These are phyloP conservation scores for Cercis canadensis DNA, from an alignment of 306 rosid genomes.

Conservation along the genomic window DNA sequence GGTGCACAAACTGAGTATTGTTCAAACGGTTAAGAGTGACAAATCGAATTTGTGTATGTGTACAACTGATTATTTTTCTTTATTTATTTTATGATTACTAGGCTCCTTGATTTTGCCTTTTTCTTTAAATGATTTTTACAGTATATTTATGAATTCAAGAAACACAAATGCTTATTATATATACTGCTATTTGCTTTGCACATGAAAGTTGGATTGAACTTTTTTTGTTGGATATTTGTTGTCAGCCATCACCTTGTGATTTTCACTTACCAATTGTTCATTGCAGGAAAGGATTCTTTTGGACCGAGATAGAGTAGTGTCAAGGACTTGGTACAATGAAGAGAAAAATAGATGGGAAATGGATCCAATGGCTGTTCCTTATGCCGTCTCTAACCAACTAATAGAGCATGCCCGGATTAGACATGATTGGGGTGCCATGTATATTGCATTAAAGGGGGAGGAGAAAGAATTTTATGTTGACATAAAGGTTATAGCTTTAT, in stretches of 20 bases:
- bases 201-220: conserved; percentile 25
- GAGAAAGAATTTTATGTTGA: conserved; percentile 76
- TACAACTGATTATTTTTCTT: not conserved
- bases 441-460: conserved; percentile 82
- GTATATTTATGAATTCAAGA: conserved; percentile 9
- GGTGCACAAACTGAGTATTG: not conserved
- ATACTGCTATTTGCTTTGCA: conserved; percentile 4
- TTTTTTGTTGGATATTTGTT: conserved; percentile 25
- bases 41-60: not conserved
- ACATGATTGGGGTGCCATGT: conserved; percentile 93
- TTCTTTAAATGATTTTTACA: not conserved
- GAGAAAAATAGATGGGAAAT: conserved; percentile 91
- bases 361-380: conserved; percentile 88
- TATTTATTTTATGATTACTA: not conserved
- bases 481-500: conserved; percentile 63
- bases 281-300: conserved; percentile 82
- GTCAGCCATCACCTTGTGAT: conserved; percentile 17
- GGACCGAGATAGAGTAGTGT: conserved; percentile 86
- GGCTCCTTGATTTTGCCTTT: conserved; percentile 19
- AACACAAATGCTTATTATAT: conserved; percentile 9
- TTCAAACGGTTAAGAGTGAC: conserved; percentile 1
- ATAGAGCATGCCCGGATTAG: conserved; percentile 79
- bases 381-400: conserved; percentile 72
- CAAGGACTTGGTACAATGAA: conserved; percentile 89
- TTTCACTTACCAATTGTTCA: conserved; percentile 29